Evolutionary conservation across 768 basidiomycete species (phyloP), one percentile per base, ranked within the genome.

Genomic region (Cystofilobasidium ferigula): DNA sequence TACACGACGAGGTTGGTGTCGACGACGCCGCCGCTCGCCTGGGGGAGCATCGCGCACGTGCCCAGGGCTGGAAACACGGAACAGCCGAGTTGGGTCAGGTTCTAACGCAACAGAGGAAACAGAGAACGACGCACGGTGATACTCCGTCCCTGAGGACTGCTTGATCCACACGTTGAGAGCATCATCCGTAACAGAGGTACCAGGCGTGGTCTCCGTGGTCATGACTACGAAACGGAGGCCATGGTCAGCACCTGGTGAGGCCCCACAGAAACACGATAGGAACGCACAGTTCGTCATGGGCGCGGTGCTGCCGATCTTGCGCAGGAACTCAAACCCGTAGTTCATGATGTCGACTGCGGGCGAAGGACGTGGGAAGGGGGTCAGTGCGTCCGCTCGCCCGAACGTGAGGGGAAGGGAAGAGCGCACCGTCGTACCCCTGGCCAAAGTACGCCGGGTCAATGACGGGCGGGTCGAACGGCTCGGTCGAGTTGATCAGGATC

Each of bases 381-480:
- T 40, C 48, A 53, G 26, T 18, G 12, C 13, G 26, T 26, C 10
- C 30, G n/a, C 20, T n/a, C 6, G 20, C 8, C 14, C 9, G 2
- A 28, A 57, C 22, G 30, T 2, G 7, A 22, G 18, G 13, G 18
- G 7, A 10, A 3, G 7, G 57, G 12, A 3, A 45, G n/a, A n/a
- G n/a, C 54, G 32, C 26, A 65, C 57, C 26, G 30, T 64, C 63
- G 53, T 64, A 64, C 16, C 57, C 53, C 14, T 34, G 48, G n/a
- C 67, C 67, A 61, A 85, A 81, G 75, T 86, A 87, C 67, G 80
- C 76, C 5, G 86, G 86, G 74, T 87, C 83, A 72, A 87, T 83
- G 53, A 80, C 72, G 7, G 85, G 84, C 28, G 77, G 70, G 64
- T 82, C 81, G 75, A 87, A 88, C 1, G 83, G 77, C 64, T 82